Conservation (phyloP, 140 eudicot genomes). For the Stevia rebaudiana region DNA sequence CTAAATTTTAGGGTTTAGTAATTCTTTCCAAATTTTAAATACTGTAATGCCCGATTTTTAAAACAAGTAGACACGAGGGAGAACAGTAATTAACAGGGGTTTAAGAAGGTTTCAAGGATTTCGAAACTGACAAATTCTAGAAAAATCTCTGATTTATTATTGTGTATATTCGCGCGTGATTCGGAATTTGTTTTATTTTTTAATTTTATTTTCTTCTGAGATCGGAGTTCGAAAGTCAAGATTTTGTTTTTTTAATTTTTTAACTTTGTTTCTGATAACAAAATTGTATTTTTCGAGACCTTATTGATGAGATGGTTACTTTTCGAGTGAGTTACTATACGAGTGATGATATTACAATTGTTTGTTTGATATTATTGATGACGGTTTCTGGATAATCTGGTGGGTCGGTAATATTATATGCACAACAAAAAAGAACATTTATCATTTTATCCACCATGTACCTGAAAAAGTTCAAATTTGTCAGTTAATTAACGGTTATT, state of each 20-base stretch:
- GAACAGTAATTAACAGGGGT: neutral
- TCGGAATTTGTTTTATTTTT: neutral
- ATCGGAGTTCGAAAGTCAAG: conserved; percentile 35
- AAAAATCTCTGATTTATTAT: conserved; percentile 14
- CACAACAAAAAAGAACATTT: conserved; percentile 21
- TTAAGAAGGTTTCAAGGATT: neutral
- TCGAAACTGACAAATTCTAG: conserved; percentile 16
- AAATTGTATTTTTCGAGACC: conserved; percentile 14
- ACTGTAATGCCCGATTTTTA: neutral
- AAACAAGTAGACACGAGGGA: conserved; percentile 12
- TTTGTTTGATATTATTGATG: neutral
- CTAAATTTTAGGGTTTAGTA: conserved; percentile 21
- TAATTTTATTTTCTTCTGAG: conserved; percentile 21
- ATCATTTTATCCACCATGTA: conserved; percentile 32
- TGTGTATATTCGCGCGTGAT: conserved; percentile 35
- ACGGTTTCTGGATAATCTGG: conserved; percentile 19
- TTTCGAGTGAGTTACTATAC: no score
- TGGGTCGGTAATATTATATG: conserved; percentile 23
- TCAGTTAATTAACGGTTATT: conserved; percentile 37
- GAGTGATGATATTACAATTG: no score
- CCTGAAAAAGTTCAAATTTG: conserved; percentile 35
- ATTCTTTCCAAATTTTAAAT: neutral
- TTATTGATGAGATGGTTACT: neutral
- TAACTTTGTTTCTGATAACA: conserved; percentile 11
- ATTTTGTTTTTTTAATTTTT: conserved; percentile 22